A percentile compares a stretch with the other conserved stretches of the same genome.
phyloP scores from a whole-genome alignment of 441 rosid genomes.

The Adansonia madagascariensis region DNA sequence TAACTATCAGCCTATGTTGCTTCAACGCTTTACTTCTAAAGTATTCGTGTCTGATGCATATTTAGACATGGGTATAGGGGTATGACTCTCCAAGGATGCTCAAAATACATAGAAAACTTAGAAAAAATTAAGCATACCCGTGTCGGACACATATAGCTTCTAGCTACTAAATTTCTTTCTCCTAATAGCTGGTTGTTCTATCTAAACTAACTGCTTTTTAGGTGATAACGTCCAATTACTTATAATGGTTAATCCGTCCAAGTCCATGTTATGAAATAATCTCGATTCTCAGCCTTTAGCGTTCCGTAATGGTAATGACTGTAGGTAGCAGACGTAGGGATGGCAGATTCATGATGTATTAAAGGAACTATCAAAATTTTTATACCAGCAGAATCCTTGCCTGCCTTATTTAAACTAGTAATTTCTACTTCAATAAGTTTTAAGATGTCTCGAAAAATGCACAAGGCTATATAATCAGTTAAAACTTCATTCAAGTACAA shows the following conservation, averaged over 20 bases:
- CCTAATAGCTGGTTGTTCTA: not conserved
- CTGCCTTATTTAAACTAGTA: not conserved
- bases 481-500: not conserved
- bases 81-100: too few relatives aligned
- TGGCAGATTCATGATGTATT: slow-evolving; percentile 4
- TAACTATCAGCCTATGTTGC: not conserved
- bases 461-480: not conserved
- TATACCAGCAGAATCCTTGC: slow-evolving; percentile 12
- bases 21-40: too few relatives aligned
- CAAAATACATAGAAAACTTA: too few relatives aligned
- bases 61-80: too few relatives aligned
- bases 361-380: slow-evolving; percentile 9
- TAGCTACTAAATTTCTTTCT: not conserved
- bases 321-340: not conserved
- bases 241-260: not conserved
- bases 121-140: too few relatives aligned
- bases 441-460: not conserved
- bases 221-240: slow-evolving; percentile 1
- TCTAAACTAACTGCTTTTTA: slow-evolving; percentile 1
- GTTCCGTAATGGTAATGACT: not conserved
- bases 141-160: too few relatives aligned
- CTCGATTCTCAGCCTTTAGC: not conserved
- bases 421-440: slow-evolving; percentile 5
- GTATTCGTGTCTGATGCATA: too few relatives aligned
- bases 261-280: not conserved